Percentiles rank a stretch among this genome's conserved stretches.
Conservation (phyloP, 2,329 filamentous ascomycete species). For the Westerdykella sp. region DNA sequence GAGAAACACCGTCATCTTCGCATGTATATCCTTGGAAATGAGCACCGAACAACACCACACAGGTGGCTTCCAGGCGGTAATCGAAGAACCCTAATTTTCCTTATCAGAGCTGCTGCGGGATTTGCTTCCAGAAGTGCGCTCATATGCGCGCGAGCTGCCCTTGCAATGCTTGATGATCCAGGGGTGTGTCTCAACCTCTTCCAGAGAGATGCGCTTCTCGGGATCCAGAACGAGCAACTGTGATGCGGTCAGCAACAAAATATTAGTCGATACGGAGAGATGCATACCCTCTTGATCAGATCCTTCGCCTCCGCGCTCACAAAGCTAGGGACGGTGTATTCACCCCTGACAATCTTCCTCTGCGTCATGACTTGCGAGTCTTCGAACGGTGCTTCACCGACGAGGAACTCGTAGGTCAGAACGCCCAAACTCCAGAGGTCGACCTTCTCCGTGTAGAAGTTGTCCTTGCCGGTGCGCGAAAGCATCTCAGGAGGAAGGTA, state of each 20-base stretch:
- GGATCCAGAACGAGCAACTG: constrained; percentile 77
- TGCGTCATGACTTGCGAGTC: constrained; percentile 94
- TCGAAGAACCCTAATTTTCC: constrained; percentile 14
- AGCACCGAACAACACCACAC: too few species aligned
- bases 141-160: constrained; percentile 28
- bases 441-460: constrained; percentile 91
- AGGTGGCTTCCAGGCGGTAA: too few species aligned
- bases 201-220: constrained; percentile 83
- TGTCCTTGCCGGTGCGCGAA: constrained; percentile 70
- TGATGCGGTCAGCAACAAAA: background rate
- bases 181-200: constrained; percentile 81
- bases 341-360: constrained; percentile 75
- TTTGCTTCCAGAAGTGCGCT: constrained; percentile 26
- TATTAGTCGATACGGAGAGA: background rate
- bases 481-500: constrained; percentile 99
- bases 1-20: too few species aligned
- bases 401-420: constrained; percentile 90
- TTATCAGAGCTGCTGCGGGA: constrained; percentile 22
- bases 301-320: constrained; percentile 87
- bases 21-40: too few species aligned
- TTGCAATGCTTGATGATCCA: constrained; percentile 97
- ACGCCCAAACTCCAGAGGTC: constrained; percentile 96
- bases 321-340: constrained; percentile 88
- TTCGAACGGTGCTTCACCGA: constrained; percentile 94
- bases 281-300: constrained; percentile 77